Evolutionary conservation across 495 filamentous ascomycete species (phyloP).

Genomic region (Lepidopterella palustris): DNA sequence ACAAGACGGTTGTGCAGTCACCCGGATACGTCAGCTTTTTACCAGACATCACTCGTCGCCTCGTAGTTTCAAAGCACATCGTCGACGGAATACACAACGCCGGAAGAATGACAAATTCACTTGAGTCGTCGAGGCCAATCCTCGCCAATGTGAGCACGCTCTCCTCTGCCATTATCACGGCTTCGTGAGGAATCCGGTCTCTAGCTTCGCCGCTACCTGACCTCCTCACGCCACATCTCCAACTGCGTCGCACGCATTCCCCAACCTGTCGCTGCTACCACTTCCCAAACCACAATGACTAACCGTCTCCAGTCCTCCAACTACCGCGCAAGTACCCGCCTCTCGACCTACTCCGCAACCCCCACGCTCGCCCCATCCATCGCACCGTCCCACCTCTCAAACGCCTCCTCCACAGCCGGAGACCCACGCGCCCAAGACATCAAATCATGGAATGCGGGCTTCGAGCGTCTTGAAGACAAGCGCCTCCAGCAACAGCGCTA

Average conservation of each 20-base stretch:
- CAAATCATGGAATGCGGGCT: constrained; percentile 69
- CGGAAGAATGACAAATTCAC: not conserved
- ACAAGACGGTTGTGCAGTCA: not conserved
- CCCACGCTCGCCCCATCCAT: constrained; percentile 64
- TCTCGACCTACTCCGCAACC: constrained; percentile 71
- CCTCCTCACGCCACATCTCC: not conserved
- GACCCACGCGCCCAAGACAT: constrained; percentile 63
- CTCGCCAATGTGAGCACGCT: constrained; percentile 3
- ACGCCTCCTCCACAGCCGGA: constrained; percentile 49
- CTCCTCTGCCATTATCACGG: not conserved
- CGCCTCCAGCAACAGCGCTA: constrained; percentile 80
- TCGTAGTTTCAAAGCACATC: not conserved
- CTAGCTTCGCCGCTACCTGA: too few species aligned
- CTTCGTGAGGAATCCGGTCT: not conserved
- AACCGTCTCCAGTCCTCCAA: constrained; percentile 20
- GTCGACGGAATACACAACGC: not conserved
- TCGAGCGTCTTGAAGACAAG: constrained; percentile 89
- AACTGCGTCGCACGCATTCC: not conserved
- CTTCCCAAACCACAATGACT: not conserved
- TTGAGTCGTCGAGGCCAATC: constrained; percentile 4
- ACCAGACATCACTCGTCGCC: not conserved
- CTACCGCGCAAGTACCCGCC: constrained; percentile 63
- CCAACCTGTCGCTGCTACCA: not conserved
- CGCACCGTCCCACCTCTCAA: constrained; percentile 36
- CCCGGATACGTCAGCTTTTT: not conserved